Evolutionary conservation across 1,284 basidiomycete species (phyloP).

Genomic region (Laetiporus sulphureus): DNA sequence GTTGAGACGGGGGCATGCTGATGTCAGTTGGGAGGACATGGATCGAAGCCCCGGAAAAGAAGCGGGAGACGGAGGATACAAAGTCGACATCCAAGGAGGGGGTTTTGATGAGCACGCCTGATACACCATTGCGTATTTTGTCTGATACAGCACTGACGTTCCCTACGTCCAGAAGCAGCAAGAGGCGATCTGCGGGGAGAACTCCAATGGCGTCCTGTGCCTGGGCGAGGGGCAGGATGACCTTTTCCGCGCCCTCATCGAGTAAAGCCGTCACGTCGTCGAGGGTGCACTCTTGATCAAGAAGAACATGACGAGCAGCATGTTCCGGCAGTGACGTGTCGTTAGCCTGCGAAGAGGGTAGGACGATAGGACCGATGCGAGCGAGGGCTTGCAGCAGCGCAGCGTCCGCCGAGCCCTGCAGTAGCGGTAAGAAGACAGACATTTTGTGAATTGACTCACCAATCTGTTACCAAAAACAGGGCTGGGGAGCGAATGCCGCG

Average conservation of each 20-base stretch:
- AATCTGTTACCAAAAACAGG: no score
- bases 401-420: conserved; percentile 40
- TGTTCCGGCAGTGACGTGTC: conserved; percentile 24
- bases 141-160: conserved; percentile 72
- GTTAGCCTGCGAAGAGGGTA: conserved; percentile 32
- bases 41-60: conserved; percentile 60
- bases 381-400: conserved; percentile 55
- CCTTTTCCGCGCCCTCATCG: conserved; percentile 72
- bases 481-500: no score
- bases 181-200: conserved; percentile 67
- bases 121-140: conserved; percentile 62
- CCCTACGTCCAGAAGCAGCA: conserved; percentile 68
- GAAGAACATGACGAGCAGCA: conserved; percentile 43
- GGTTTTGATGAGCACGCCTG: conserved; percentile 73
- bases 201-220: conserved; percentile 62
- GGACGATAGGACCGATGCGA: conserved; percentile 72
- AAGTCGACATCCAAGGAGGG: conserved; percentile 60
- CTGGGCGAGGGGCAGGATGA: conserved; percentile 63
- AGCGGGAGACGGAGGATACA: conserved; percentile 66
- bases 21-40: conserved; percentile 50
- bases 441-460: conserved; percentile 24
- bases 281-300: conserved; percentile 43
- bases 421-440: conserved; percentile 56
- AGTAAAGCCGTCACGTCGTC: conserved; percentile 63
- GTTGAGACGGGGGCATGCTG: conserved; percentile 38